Base-by-base conservation (phyloP, 345 rosid species). In the Arabis alpina region DNA sequence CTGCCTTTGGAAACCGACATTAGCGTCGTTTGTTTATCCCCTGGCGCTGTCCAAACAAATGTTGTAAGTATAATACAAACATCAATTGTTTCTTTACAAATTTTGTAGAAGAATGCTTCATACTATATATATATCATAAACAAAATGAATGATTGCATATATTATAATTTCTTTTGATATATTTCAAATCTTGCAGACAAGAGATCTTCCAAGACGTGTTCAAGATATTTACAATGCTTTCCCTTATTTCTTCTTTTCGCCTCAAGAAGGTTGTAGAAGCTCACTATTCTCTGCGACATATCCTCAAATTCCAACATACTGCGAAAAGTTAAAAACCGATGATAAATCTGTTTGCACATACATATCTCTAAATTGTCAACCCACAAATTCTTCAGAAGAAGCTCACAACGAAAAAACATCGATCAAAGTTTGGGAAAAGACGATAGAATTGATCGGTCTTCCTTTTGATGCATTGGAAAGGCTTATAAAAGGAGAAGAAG, bases 211-310 rank as follows among this genome's bases (percentile, higher is more conserved):
- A 2, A 88, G 61, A 79, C 66, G 76, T 68, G 79, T 90, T 73
- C 98, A 90, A 80, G n/a, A n/a, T n/a, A 81, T 88, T 58, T n/a
- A n/a, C 90, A 59, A 28, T 93, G 87, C 74, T 10, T 71, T 88
- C 8, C 98, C 96, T 2, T 93, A 93, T 77, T 93, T 93, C 68
- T 81, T 90, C 80, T 88, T 90, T 56, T 86, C 75, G 75, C 78
- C 97, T 47, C 92, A 87, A 77, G 97, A 93, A 83, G 97, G 98
- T 64, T 81, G 90, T 27, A 82, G 97, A 78, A 93, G 97, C 74
- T 47, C 97, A 13, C 92, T 90, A 42, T 90, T 90, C 77, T 69
- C 98, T 37, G 97, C 97, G 3, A 90, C 97, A 1, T 93, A 90
- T 71, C 83, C 93, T 75, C 91, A 87, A 79, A 74, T 93, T 70